Evolutionary conservation across 177 flowering plant species (phyloP).

Genomic region (Tripterygium wilfordii): DNA sequence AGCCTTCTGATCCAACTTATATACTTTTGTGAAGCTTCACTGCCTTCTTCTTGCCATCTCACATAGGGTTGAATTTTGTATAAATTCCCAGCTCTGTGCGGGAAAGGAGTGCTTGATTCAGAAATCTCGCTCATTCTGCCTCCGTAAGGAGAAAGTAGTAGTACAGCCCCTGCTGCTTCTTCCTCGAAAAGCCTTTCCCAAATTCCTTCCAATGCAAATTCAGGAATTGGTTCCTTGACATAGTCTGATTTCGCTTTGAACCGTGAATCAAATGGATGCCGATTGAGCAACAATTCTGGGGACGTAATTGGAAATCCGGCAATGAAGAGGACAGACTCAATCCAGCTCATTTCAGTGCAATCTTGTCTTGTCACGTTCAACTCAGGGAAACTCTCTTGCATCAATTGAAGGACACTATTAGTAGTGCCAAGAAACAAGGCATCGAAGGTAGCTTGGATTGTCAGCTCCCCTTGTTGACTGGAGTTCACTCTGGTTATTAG

Average conservation of each 20-base stretch:
- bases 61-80: conserved; percentile 15
- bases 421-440: conserved; percentile 5
- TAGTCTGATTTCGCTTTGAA: conserved; percentile 24
- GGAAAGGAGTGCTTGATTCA: conserved; percentile 26
- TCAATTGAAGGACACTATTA: conserved; percentile 1
- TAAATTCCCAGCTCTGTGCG: conserved; percentile 26
- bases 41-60: conserved; percentile 6
- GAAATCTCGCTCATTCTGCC: conserved; percentile 32
- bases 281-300: neutral
- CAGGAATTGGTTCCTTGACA: conserved; percentile 10
- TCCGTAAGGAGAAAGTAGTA: conserved; percentile 23
- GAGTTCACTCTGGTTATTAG: neutral
- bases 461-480: neutral
- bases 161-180: neutral
- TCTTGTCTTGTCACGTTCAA: conserved; percentile 13
- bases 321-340: conserved; percentile 11
- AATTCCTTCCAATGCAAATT: conserved; percentile 5
- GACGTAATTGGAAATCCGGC: neutral
- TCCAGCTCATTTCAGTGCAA: conserved; percentile 29
- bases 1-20: conserved; percentile 7
- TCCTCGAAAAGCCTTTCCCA: conserved; percentile 3
- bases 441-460: conserved; percentile 4
- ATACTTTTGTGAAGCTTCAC: neutral
- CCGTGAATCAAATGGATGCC: neutral
- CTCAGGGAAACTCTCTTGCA: conserved; percentile 18